Evolutionary conservation across 2,329 filamentous ascomycete species (phyloP), one percentile per base, ranked within the genome.

Genomic region (Ascochyta koolunga): DNA sequence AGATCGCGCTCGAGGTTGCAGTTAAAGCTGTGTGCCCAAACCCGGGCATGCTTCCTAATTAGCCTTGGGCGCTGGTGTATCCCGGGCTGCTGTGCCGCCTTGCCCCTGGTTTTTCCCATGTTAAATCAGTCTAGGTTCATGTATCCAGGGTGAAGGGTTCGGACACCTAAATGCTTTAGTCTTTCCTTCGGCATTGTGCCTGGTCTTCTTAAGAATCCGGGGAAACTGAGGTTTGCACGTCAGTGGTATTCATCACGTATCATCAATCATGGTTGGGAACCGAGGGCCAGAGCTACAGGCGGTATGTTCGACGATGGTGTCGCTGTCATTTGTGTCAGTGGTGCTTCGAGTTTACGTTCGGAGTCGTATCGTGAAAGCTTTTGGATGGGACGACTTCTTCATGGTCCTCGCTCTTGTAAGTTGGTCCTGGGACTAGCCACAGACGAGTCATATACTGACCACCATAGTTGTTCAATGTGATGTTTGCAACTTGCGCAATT

Each of bases 301-400:
- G 29, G 69, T 72, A 68, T 57, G 69, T 63, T 69, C 71, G 9
- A 68, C 73, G 11, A 78, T 79, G 50, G 65, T 78, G 40, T 67
- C 68, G 3, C 55, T 79, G n/a, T 76, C 78, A 0, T 64, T 74
- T n/a, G 38, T 75, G 8, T 69, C 76, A 15, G 73, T 73, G 7
- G 46, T 64, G 8, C 60, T 79, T 15, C 71, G 78, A 46, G 68
- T 75, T 19, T 79, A 77, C 61, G 77, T 78, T 27, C 76, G 78
- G 6, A 47, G 72, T 4, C 65, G 62, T 15, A 50, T 79, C 15
- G 75, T 79, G 13, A 75, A 71, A 43, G 74, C 71, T 6, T 74
- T 74, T 49, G 71, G 71, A 11, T 65, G 68, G 59, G 71, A 74
- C 54, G 71, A 74, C 59, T 64, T 59, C 6, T 71, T 58, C 37